Base-by-base conservation (phyloP, 2,329 filamentous ascomycete genomes). In the Botryotinia convoluta region DNA sequence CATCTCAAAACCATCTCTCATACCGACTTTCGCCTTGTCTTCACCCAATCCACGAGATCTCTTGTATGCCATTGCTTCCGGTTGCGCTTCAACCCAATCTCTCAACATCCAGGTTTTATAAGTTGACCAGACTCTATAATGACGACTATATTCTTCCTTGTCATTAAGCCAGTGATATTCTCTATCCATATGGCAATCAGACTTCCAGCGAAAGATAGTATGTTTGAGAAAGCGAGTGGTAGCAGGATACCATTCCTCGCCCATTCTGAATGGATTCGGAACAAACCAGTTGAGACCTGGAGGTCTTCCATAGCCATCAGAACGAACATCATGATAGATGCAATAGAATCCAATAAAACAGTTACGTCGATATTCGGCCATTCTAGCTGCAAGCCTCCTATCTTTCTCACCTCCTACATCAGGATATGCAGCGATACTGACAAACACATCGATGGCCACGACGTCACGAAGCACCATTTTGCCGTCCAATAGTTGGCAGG, bases 281-380 rank as follows among this genome's bases (percentile, higher is more conserved):
- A 54, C 16, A 29, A n/a, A n/a, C 35, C 45, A 67, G 0, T 4
- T 16, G 0, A 67, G 5, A 16, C 32, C 32, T 16, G 0, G 10
- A 6, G 20, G 32, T 1, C 0, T 14, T 2, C 0, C 1, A 4
- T 2, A n/a, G 26, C 5, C 5, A 26, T 1, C 18, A 22, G 14
- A 9, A 8, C 2, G 16, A 32, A 22, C 8, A 12, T n/a, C 10
- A 4, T 62, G 10, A 1, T n/a, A 65, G 29, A 64, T n/a, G 0
- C 20, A 4, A 10, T 48, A n/a, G 37, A 29, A n/a, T 1, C 3
- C 2, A 0, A 4, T 1, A 7, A 67, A 54, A 16, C 1, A 3
- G 8, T 42, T 42, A 0, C 2, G 14, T 14, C 4, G 12, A 26
- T 42, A 42, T 29, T 29, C 26, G 0, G 1, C 0, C 1, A 42